A percentile compares a stretch with the other conserved stretches of the same genome.
Evolutionary conservation across 192 early-diverging fungal species (phyloP).

Genomic region (Phycomyces nitens): DNA sequence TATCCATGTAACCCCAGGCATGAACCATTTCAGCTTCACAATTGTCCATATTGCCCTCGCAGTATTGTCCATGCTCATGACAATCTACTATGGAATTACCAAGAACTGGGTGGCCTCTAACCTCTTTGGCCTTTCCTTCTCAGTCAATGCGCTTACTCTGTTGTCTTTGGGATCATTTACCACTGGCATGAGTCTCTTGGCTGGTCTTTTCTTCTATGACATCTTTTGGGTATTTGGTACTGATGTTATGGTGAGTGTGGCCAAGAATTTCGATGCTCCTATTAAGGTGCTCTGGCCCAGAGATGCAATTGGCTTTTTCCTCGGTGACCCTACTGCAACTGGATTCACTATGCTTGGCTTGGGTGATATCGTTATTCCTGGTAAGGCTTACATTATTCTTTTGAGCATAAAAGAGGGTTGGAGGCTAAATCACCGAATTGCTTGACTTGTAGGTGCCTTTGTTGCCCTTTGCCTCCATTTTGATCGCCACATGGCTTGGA

Average conservation of each 20-base stretch:
- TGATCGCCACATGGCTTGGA: constrained; percentile 76
- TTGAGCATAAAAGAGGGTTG: too few relatives aligned
- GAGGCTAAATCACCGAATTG: too few relatives aligned
- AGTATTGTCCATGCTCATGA: constrained; percentile 54
- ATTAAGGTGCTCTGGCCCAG: constrained; percentile 94
- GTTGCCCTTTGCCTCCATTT: constrained; percentile 87
- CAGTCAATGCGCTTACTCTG: constrained; percentile 80
- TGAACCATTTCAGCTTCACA: constrained; percentile 49
- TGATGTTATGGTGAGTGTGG: constrained; percentile 97
- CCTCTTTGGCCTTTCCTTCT: constrained; percentile 82
- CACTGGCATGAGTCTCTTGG: constrained; percentile 91
- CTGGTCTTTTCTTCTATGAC: constrained; percentile 93
- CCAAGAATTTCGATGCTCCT: constrained; percentile 92
- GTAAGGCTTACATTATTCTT: too few relatives aligned
- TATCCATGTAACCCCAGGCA: too few relatives aligned
- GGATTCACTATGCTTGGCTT: constrained; percentile 91
- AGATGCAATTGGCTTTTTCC: constrained; percentile 52
- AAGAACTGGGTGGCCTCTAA: constrained; percentile 96
- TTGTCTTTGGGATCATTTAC: constrained; percentile 92
- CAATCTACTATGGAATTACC: constrained; percentile 71
- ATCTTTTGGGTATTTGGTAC: constrained; percentile 99
- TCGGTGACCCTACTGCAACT: constrained; percentile 37
- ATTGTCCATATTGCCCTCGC: constrained; percentile 62
- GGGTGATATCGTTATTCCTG: constrained; percentile 96
- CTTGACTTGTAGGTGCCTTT: constrained; percentile 67